These are phyloP conservation scores for Blepharisma japonicum DNA, from an alignment of 73 alveolate genomes.

Conservation along the genomic window DNA sequence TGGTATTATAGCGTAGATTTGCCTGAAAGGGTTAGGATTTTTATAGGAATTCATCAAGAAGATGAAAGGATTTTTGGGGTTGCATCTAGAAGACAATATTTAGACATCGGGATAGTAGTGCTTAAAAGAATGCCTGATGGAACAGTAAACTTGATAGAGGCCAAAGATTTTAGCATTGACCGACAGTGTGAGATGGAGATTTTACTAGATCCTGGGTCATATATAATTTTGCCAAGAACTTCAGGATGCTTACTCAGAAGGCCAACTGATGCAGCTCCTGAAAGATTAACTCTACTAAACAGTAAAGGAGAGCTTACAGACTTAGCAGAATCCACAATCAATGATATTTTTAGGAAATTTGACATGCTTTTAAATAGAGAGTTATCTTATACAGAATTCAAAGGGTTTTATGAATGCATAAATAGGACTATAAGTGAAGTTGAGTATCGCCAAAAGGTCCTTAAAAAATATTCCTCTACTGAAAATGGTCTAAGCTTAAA, in stretches of 20 bases:
- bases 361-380: conserved; percentile 49
- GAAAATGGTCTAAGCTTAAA: conserved; percentile 42
- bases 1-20: conserved; percentile 71
- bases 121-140: conserved; percentile 38
- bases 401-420: conserved; percentile 37
- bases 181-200: conserved; percentile 78
- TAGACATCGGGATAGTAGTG: conserved; percentile 81
- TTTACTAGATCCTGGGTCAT: conserved; percentile 89
- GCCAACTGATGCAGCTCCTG: conserved; percentile 30
- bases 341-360: conserved; percentile 56
- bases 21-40: conserved; percentile 41
- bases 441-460: background rate
- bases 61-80: conserved; percentile 93
- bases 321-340: conserved; percentile 46
- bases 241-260: conserved; percentile 92
- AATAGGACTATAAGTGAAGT: background rate
- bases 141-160: background rate
- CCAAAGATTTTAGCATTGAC: conserved; percentile 18
- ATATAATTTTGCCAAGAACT: conserved; percentile 94
- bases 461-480: conserved; percentile 17
- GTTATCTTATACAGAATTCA: conserved; percentile 50
- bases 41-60: conserved; percentile 82
- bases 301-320: conserved; percentile 48
- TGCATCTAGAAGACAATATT: conserved; percentile 68
- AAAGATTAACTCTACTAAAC: conserved; percentile 17